These are phyloP conservation scores for Penicillium sp. DNA, from an alignment of 2,329 filamentous ascomycete genomes.

Conservation along the genomic window DNA sequence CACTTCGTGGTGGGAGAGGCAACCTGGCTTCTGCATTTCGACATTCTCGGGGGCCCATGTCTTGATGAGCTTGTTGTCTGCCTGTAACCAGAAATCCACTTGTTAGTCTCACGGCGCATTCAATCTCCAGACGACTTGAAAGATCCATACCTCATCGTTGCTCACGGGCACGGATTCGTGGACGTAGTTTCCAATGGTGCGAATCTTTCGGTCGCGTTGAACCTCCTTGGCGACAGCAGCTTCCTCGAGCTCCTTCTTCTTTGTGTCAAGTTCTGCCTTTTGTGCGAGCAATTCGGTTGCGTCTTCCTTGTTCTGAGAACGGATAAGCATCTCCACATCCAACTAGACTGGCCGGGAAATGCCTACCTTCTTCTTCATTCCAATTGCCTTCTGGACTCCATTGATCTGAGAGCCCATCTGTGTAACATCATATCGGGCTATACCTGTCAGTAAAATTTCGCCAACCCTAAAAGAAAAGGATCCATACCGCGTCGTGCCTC, in stretches of 20 bases:
- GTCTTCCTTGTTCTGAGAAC: conserved; percentile 74
- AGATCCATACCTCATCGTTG: conserved; percentile 66
- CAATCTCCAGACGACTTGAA: neutral
- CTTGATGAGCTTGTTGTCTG: conserved; percentile 75
- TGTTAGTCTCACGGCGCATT: neutral
- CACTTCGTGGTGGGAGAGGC: conserved; percentile 92
- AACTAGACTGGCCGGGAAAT: neutral
- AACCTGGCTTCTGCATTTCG: conserved; percentile 70
- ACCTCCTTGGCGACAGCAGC: conserved; percentile 72
- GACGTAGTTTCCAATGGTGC: conserved; percentile 85
- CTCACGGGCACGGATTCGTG: conserved; percentile 82
- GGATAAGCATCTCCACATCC: conserved; percentile 9
- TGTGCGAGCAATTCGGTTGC: conserved; percentile 75
- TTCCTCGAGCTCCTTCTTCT: conserved; percentile 78
- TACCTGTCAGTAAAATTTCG: neutral
- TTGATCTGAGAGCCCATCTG: conserved; percentile 86
- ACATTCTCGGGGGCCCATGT: conserved; percentile 79
- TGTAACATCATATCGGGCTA: conserved; percentile 72
- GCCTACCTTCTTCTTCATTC: conserved; percentile 78
- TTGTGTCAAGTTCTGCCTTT: conserved; percentile 74
- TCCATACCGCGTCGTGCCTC: conserved; percentile 72
- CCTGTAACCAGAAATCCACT: conserved; percentile 45
- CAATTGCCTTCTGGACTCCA: conserved; percentile 84
- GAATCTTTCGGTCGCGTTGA: conserved; percentile 72
- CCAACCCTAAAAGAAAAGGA: neutral